phyloP scores from a whole-genome alignment of 2,329 filamentous ascomycete genomes.

The Camillea tinctor region DNA sequence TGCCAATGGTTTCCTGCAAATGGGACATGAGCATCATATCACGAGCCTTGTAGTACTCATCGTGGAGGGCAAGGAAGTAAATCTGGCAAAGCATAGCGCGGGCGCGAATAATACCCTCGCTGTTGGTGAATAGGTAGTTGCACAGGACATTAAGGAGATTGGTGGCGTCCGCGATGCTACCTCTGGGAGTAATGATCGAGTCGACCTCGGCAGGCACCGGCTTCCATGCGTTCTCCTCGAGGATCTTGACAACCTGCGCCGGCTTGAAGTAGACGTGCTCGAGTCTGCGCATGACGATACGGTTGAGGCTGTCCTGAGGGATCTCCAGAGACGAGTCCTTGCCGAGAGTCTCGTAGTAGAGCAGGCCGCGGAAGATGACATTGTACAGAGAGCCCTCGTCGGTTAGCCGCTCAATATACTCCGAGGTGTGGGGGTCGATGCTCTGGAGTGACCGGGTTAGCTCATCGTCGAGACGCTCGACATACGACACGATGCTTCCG shows the following conservation, averaged over 20 bases:
- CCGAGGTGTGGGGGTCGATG: slow-evolving; percentile 97
- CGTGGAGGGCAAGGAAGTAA: slow-evolving; percentile 95
- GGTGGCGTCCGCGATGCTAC: slow-evolving; percentile 64
- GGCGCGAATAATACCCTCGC: slow-evolving; percentile 92
- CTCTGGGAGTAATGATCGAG: slow-evolving; percentile 77
- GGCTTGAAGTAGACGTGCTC: slow-evolving; percentile 99
- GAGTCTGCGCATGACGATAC: slow-evolving; percentile 86
- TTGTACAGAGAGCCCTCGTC: slow-evolving; percentile 92
- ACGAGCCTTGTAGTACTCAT: slow-evolving; percentile 95
- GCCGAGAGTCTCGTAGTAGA: slow-evolving; percentile 83
- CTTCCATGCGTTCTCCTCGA: slow-evolving; percentile 95
- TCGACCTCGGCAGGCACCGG: slow-evolving; percentile 66
- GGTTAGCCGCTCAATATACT: slow-evolving; percentile 93
- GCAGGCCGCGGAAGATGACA: slow-evolving; percentile 80
- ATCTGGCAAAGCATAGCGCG: slow-evolving; percentile 98
- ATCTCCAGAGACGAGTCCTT: slow-evolving; percentile 69
- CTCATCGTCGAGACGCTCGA: slow-evolving; percentile 95
- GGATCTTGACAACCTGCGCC: slow-evolving; percentile 84
- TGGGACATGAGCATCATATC: slow-evolving; percentile 99
- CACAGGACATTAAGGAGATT: slow-evolving; percentile 82
- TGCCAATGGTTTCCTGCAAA: slow-evolving; percentile 93
- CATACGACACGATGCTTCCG: slow-evolving; percentile 89
- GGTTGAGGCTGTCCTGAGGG: slow-evolving; percentile 85
- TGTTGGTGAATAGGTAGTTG: slow-evolving; percentile 92
- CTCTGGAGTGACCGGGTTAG: slow-evolving; percentile 94